phyloP scores from a whole-genome alignment of 2,329 filamentous ascomycete genomes.

The Nothomitra cinnamomea region DNA sequence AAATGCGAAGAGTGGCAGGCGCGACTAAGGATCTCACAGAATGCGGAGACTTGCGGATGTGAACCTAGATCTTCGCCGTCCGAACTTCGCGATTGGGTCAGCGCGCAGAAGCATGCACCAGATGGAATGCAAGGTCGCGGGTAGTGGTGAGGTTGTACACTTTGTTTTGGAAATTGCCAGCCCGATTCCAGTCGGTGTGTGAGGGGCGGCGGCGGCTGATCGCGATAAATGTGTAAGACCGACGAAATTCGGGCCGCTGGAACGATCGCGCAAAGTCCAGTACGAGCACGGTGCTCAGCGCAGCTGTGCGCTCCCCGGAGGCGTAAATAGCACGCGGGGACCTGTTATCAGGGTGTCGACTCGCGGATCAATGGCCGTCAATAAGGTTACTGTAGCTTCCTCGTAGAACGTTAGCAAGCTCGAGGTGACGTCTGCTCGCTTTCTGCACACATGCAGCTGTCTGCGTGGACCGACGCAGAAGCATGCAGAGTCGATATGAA shows the following conservation, averaged over 20 bases:
- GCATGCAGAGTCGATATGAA: slow-evolving; percentile 1
- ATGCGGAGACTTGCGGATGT: slow-evolving; percentile 1
- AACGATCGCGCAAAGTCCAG: slow-evolving; percentile 1
- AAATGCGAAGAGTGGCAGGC: neutral
- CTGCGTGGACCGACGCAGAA: slow-evolving; percentile 3
- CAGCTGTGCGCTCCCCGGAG: neutral
- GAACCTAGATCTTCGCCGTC: slow-evolving; percentile 1
- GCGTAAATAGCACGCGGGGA: neutral
- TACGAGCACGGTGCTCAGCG: neutral
- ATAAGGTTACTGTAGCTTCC: neutral
- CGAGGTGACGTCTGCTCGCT: slow-evolving; percentile 2
- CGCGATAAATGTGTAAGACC: slow-evolving; percentile 4
- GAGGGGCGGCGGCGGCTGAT: slow-evolving; percentile 4
- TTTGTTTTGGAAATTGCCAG: slow-evolving; percentile 1
- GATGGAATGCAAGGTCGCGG: slow-evolving; percentile 3
- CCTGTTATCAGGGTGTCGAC: neutral
- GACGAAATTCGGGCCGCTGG: neutral
- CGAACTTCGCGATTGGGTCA: neutral
- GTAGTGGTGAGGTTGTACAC: slow-evolving; percentile 4
- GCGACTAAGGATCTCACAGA: slow-evolving; percentile 4
- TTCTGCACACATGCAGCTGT: slow-evolving; percentile 1
- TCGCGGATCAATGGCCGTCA: neutral
- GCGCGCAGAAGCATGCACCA: slow-evolving; percentile 2
- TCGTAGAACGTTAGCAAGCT: neutral
- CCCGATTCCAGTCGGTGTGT: neutral